Evolutionary conservation across 495 filamentous ascomycete species (phyloP).

Genomic region (Aspergillus mulundensis): DNA sequence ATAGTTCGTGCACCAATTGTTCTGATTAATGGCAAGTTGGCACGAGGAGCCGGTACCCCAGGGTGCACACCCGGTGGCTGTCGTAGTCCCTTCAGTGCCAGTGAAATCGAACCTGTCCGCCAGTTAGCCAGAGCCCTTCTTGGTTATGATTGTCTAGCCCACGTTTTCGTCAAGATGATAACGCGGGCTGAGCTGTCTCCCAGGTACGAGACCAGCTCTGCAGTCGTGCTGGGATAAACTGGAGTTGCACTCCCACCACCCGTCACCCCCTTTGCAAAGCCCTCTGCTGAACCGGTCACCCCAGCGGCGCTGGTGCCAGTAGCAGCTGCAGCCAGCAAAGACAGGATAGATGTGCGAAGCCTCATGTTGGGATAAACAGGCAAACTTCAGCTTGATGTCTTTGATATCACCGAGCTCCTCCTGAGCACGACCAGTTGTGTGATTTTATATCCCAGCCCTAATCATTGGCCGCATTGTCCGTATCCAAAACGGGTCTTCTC

Average conservation of each 20-base stretch:
- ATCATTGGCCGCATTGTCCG: background rate
- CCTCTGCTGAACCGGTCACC: slow-evolving; percentile 34
- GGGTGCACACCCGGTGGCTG: slow-evolving; percentile 41
- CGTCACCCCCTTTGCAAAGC: slow-evolving; percentile 39
- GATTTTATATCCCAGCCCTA: too few species aligned
- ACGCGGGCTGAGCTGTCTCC: slow-evolving; percentile 33
- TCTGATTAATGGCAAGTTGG: slow-evolving; percentile 52
- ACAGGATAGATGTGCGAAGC: background rate
- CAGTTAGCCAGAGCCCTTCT: background rate
- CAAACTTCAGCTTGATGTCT: too few species aligned
- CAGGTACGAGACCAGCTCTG: slow-evolving; percentile 43
- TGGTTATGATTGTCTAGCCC: background rate
- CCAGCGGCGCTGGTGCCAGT: slow-evolving; percentile 17
- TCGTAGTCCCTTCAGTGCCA: slow-evolving; percentile 37
- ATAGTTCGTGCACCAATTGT: slow-evolving; percentile 46
- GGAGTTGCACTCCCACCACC: slow-evolving; percentile 36
- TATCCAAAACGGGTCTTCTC: background rate
- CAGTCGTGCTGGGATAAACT: slow-evolving; percentile 34
- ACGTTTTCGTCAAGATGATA: slow-evolving; percentile 35
- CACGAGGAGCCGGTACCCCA: slow-evolving; percentile 41
- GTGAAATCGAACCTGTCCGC: slow-evolving; percentile 36
- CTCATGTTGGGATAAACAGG: background rate
- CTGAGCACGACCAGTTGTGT: background rate
- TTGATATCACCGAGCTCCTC: too few species aligned
- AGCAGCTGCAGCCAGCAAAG: slow-evolving; percentile 7